These are phyloP conservation scores for Aspergillus amoenus DNA, from an alignment of 2,329 filamentous ascomycete species.

Conservation along the genomic window DNA sequence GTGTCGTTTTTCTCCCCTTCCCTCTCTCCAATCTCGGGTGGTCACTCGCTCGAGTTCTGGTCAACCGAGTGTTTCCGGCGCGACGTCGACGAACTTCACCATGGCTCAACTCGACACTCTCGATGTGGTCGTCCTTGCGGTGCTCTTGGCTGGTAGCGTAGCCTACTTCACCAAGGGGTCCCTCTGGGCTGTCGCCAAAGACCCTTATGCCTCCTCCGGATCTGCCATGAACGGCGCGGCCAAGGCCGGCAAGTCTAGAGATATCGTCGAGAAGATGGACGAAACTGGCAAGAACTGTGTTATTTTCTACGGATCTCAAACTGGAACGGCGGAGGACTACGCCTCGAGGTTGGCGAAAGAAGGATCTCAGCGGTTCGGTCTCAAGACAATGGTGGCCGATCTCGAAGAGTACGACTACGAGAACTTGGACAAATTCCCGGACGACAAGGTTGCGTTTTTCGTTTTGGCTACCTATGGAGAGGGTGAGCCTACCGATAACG, in stretches of 20 bases:
- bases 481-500: slow-evolving; percentile 97
- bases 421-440: slow-evolving; percentile 82
- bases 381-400: slow-evolving; percentile 98
- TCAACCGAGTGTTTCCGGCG: not conserved
- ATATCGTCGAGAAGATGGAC: slow-evolving; percentile 94
- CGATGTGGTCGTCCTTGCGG: slow-evolving; percentile 86
- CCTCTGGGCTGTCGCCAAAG: slow-evolving; percentile 77
- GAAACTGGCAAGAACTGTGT: slow-evolving; percentile 96
- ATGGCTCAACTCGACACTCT: slow-evolving; percentile 98
- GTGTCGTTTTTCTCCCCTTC: slow-evolving; percentile 1
- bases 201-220: slow-evolving; percentile 79
- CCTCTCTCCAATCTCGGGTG: slow-evolving; percentile 6
- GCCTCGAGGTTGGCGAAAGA: slow-evolving; percentile 95
- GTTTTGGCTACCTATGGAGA: slow-evolving; percentile 97
- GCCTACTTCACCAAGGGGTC: slow-evolving; percentile 98
- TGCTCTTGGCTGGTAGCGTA: slow-evolving; percentile 79
- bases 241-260: slow-evolving; percentile 81
- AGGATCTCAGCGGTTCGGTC: slow-evolving; percentile 89
- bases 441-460: slow-evolving; percentile 91
- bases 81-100: slow-evolving; percentile 10
- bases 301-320: slow-evolving; percentile 98
- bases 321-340: slow-evolving; percentile 97
- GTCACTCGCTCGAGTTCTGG: not conserved
- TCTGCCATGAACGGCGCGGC: slow-evolving; percentile 59
- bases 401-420: slow-evolving; percentile 98